A percentile compares a stretch with the other conserved stretches of the same genome.
Conservation (phyloP, 148 eudicot genomes). For the Camellia lanceoleosa region DNA sequence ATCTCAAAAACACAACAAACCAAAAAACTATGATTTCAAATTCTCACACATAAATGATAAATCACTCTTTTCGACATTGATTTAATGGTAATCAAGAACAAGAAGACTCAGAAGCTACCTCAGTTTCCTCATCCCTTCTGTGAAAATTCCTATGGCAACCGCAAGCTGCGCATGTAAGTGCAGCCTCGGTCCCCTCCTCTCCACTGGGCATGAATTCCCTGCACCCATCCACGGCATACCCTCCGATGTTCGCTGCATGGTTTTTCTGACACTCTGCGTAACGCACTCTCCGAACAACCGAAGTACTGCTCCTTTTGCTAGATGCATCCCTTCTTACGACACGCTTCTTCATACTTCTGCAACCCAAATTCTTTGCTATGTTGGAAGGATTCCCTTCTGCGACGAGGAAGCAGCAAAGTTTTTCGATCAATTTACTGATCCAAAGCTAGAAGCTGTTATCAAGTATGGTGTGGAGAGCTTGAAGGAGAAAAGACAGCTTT, state of each 20-base stretch:
- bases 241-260: conserved; percentile 64
- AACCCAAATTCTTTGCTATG: background rate
- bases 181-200: conserved; percentile 42
- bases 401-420: background rate
- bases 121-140: conserved; percentile 40
- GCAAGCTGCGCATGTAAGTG: conserved; percentile 65
- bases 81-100: background rate
- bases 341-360: conserved; percentile 47
- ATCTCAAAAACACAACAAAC: background rate
- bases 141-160: conserved; percentile 74
- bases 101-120: conserved; percentile 47
- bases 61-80: background rate
- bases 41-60: background rate
- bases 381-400: background rate
- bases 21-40: background rate
- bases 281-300: conserved; percentile 20
- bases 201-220: conserved; percentile 73
- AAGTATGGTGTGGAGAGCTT: background rate
- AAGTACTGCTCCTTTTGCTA: conserved; percentile 18
- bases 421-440: background rate
- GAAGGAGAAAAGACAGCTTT: background rate
- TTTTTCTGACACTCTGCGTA: conserved; percentile 70
- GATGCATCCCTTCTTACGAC: conserved; percentile 39
- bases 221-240: conserved; percentile 72
- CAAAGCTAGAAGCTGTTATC: background rate